Conservation (phyloP, 345 rosid genomes). For the Moricandia arvensis region DNA sequence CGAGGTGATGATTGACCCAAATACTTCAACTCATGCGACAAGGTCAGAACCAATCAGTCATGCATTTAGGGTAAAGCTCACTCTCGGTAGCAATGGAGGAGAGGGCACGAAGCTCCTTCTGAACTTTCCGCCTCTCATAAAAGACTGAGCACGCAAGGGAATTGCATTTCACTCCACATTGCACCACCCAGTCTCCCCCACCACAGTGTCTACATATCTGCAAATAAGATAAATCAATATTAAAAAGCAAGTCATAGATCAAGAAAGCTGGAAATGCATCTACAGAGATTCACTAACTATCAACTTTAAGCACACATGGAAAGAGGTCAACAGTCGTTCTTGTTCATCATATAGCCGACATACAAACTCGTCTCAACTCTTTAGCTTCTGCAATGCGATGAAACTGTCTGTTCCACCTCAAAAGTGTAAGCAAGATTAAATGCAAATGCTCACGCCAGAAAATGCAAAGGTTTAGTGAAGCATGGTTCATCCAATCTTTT, state of each 20-base stretch:
- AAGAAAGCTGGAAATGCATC: background rate
- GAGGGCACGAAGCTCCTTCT: slow-evolving; percentile 74
- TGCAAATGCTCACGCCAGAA: no score
- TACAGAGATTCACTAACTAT: background rate
- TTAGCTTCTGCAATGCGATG: background rate
- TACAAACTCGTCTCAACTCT: background rate
- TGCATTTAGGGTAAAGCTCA: slow-evolving; percentile 77
- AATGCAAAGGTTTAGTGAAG: no score
- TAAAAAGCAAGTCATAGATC: background rate
- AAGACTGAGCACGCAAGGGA: slow-evolving; percentile 89
- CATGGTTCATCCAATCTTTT: no score
- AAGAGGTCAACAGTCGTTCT: no score
- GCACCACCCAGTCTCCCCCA: slow-evolving; percentile 3
- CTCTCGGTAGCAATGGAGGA: slow-evolving; percentile 58
- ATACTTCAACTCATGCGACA: background rate
- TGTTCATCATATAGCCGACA: no score
- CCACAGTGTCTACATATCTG: background rate
- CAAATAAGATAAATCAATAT: background rate
- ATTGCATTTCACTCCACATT: slow-evolving; percentile 79
- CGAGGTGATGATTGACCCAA: background rate
- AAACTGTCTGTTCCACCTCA: no score
- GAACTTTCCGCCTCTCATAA: slow-evolving; percentile 86
- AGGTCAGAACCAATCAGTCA: slow-evolving; percentile 81
- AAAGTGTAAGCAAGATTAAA: no score
- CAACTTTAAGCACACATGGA: background rate